Base-by-base conservation (phyloP, 2,329 filamentous ascomycete genomes). In the Exophiala xenobiotica region DNA sequence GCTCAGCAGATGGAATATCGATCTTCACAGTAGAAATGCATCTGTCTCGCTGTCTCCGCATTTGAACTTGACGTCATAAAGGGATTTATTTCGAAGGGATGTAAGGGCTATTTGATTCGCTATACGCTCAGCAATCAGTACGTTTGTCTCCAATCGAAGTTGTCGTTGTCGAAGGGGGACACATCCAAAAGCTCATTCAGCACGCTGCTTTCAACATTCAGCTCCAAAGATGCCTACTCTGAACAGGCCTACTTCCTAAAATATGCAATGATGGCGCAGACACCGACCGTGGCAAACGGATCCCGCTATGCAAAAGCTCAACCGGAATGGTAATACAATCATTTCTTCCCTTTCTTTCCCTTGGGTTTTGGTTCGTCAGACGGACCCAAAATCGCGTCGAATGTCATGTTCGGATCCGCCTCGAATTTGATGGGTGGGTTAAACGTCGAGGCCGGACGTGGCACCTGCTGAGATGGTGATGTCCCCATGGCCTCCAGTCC, bases 361-460 rank as follows among this genome's bases (percentile, higher is more conserved):
- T 63, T 64, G 24, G 70, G 68, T 59, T 70, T 70, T 43, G 61
- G 63, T 66, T 68, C 57, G 66, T 65, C 38, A n/a, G n/a, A 63
- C 62, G 16, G 66, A 51, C 67, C 70, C 43, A 77, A 59, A 47
- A 77, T 77, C 44, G 73, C 70, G 53, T 76, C 74, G 55, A 77
- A 77, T 46, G 72, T 76, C 66, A 75, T 71, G 45, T 71, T 71
- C 7, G 74, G 74, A 54, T 77, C 12, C n/a, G 22, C 19, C 22
- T 40, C 19, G n/a, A 23, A 23, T 40, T 40, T 24, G 38, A 22
- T 23, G 11, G 19, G 9, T 35, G 4, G 11, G 31, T 16, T 75
- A 57, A 72, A 67, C 18, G 67, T 65, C 44, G 67, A 70, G 7
- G 67, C 61, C 2, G 71, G 67, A n/a, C 71, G 64, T 18, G 67